A percentile compares a stretch with the other conserved stretches of the same genome.
Conservation (phyloP, 2,329 filamentous ascomycete species). For the Fusarium illudens region DNA sequence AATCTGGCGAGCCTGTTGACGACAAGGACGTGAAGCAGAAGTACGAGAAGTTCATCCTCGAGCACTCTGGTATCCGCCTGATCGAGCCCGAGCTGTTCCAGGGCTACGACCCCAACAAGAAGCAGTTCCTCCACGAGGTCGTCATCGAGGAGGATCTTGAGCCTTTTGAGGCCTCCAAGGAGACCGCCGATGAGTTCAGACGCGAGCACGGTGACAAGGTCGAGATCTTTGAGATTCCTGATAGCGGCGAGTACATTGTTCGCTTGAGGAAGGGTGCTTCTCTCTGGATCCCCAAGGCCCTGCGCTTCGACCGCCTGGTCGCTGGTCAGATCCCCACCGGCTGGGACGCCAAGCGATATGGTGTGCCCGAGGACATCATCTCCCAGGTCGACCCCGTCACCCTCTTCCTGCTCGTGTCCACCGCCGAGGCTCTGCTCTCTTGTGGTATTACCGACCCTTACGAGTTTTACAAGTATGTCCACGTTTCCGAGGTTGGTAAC, state of each 20-base stretch:
- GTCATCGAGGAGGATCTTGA: slow-evolving; percentile 97
- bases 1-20: slow-evolving; percentile 93
- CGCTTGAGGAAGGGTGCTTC: slow-evolving; percentile 95
- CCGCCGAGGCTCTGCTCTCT: slow-evolving; percentile 87
- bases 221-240: slow-evolving; percentile 93
- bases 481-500: slow-evolving; percentile 97
- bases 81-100: slow-evolving; percentile 98
- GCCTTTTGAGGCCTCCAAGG: slow-evolving; percentile 96
- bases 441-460: slow-evolving; percentile 98
- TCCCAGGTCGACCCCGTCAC: slow-evolving; percentile 97
- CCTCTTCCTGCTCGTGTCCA: slow-evolving; percentile 92
- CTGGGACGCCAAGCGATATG: slow-evolving; percentile 96
- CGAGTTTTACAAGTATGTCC: slow-evolving; percentile 99
- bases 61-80: slow-evolving; percentile 95
- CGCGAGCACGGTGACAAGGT: slow-evolving; percentile 97
- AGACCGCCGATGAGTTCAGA: slow-evolving; percentile 97
- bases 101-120: slow-evolving; percentile 97
- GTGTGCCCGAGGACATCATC: slow-evolving; percentile 97
- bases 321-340: slow-evolving; percentile 96
- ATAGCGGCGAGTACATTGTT: slow-evolving; percentile 93
- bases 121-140: slow-evolving; percentile 96
- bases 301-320: slow-evolving; percentile 96
- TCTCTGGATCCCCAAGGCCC: slow-evolving; percentile 94
- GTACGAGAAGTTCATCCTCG: slow-evolving; percentile 96
- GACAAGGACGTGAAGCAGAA: slow-evolving; percentile 98